phyloP scores from a whole-genome alignment of 1,139 yeast species.

The Zygotorulaspora mrakii region DNA sequence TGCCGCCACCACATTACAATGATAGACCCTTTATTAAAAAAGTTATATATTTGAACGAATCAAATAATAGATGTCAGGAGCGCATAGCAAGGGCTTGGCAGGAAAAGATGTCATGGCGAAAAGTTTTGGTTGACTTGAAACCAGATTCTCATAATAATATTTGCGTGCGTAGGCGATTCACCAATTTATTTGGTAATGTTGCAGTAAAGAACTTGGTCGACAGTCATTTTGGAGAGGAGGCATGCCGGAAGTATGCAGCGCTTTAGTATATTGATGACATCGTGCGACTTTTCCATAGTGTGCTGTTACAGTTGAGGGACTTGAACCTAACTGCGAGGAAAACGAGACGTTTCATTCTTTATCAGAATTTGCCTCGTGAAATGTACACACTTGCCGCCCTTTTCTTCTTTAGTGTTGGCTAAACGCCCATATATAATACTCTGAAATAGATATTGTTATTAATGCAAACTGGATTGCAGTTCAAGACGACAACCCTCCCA shows the following conservation, averaged over 20 bases:
- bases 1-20: slow-evolving; percentile 51
- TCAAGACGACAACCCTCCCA: too few relatives aligned
- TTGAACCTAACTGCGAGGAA: too few relatives aligned
- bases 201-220: slow-evolving; percentile 77
- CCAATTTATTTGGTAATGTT: slow-evolving; percentile 96
- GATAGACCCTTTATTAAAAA: slow-evolving; percentile 28
- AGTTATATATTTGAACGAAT: slow-evolving; percentile 32
- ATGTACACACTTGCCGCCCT: too few relatives aligned
- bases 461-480: too few relatives aligned
- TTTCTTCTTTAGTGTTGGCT: too few relatives aligned
- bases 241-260: slow-evolving; percentile 11
- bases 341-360: too few relatives aligned
- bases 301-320: too few relatives aligned
- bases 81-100: slow-evolving; percentile 88
- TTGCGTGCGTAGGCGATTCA: slow-evolving; percentile 79
- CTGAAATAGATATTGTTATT: too few relatives aligned
- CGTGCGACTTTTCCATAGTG: too few relatives aligned
- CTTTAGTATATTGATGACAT: slow-evolving; percentile 1
- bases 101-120: slow-evolving; percentile 81
- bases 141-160: slow-evolving; percentile 98
- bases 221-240: slow-evolving; percentile 51
- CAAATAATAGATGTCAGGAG: slow-evolving; percentile 58
- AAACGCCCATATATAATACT: too few relatives aligned
- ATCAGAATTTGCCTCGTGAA: too few relatives aligned
- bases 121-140: slow-evolving; percentile 75